These are phyloP conservation scores for Aureobasidium sp. DNA, from an alignment of 2,329 filamentous ascomycete genomes.

Conservation along the genomic window DNA sequence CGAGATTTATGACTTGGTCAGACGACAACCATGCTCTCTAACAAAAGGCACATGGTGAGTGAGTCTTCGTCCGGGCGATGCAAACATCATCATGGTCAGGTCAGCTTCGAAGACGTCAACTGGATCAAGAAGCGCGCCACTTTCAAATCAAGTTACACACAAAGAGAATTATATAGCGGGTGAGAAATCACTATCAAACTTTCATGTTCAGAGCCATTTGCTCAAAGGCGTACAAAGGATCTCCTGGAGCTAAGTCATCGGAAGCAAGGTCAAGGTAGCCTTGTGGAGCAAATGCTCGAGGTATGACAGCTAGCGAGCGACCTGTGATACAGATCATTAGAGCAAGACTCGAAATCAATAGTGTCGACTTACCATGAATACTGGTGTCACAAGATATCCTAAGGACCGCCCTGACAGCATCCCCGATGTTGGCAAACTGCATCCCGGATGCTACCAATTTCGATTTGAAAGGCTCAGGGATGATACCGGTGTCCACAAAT, in stretches of 20 bases:
- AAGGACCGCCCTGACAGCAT: slow-evolving; percentile 21
- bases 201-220: neutral
- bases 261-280: slow-evolving; percentile 21
- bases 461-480: slow-evolving; percentile 18
- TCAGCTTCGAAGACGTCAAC: too few species aligned
- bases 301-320: slow-evolving; percentile 20
- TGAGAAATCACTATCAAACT: too few species aligned
- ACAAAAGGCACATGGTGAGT: too few species aligned
- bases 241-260: slow-evolving; percentile 17
- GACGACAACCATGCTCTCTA: too few species aligned
- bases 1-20: too few species aligned
- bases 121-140: too few species aligned
- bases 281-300: slow-evolving; percentile 15
- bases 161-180: too few species aligned
- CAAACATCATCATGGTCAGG: too few species aligned
- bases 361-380: slow-evolving; percentile 20
- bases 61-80: too few species aligned
- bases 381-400: slow-evolving; percentile 20
- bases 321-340: slow-evolving; percentile 15
- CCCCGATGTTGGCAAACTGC: slow-evolving; percentile 21
- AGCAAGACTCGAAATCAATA: too few species aligned
- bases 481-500: slow-evolving; percentile 23
- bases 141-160: too few species aligned
- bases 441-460: slow-evolving; percentile 16
- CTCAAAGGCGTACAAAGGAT: neutral